Conservation (phyloP, 2,329 filamentous ascomycete genomes). For the Daldinia eschscholtzii region DNA sequence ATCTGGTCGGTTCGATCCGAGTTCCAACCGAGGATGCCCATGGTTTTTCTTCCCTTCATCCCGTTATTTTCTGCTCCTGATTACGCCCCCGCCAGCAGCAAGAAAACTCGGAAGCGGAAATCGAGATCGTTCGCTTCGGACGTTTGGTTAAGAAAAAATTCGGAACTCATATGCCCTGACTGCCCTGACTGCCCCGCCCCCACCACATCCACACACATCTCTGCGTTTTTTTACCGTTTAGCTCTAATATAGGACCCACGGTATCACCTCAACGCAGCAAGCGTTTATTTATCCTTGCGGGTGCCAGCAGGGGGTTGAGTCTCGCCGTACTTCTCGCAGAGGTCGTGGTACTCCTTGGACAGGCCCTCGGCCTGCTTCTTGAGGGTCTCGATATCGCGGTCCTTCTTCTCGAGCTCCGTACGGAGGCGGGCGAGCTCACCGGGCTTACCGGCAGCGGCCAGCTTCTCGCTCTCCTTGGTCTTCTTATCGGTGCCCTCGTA, state of each 20-base stretch:
- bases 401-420: slow-evolving; percentile 81
- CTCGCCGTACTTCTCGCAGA: slow-evolving; percentile 83
- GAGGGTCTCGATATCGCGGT: slow-evolving; percentile 84
- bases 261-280: neutral
- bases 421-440: slow-evolving; percentile 79
- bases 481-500: slow-evolving; percentile 75
- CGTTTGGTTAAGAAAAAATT: neutral
- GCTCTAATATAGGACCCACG: neutral
- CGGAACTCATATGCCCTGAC: slow-evolving; percentile 6
- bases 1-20: neutral
- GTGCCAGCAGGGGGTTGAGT: slow-evolving; percentile 64
- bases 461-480: slow-evolving; percentile 77
- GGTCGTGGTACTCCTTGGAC: slow-evolving; percentile 84
- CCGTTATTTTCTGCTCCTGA: neutral
- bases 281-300: slow-evolving; percentile 69
- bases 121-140: neutral
- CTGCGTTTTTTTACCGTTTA: neutral
- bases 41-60: neutral
- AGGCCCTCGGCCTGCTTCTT: slow-evolving; percentile 94
- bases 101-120: neutral
- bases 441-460: slow-evolving; percentile 78
- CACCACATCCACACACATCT: slow-evolving; percentile 5
- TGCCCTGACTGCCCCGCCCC: neutral
- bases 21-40: neutral
- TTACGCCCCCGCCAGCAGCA: neutral